phyloP scores from a whole-genome alignment of 352 stramenopile genomes.

The Globisporangium nodosum region DNA sequence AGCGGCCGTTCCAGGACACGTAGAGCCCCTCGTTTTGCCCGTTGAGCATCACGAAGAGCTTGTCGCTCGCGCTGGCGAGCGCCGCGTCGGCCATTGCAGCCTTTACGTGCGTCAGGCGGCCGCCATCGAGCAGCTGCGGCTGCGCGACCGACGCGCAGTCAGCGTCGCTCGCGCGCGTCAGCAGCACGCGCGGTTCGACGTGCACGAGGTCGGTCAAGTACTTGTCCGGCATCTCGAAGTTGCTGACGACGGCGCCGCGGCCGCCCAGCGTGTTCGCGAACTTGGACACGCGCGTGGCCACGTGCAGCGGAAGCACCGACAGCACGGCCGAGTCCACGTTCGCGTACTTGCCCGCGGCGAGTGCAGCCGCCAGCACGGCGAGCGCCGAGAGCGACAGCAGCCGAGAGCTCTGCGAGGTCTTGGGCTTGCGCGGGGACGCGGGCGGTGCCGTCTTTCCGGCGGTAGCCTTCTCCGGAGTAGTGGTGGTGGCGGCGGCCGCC shows the following conservation, averaged over 20 bases:
- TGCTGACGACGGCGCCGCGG: slow-evolving; percentile 9
- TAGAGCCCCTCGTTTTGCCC: slow-evolving; percentile 75
- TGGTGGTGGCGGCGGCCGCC: slow-evolving; percentile 2
- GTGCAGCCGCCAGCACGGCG: slow-evolving; percentile 9
- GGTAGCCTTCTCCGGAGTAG: neutral
- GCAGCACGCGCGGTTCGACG: slow-evolving; percentile 25
- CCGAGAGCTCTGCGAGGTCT: neutral
- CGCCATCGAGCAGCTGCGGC: slow-evolving; percentile 28
- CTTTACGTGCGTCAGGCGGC: slow-evolving; percentile 36
- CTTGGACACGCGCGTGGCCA: slow-evolving; percentile 10
- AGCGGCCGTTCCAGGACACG: slow-evolving; percentile 73
- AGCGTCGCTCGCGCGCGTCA: slow-evolving; percentile 28
- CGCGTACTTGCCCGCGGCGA: slow-evolving; percentile 10
- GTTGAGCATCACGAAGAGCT: slow-evolving; percentile 84
- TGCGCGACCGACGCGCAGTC: slow-evolving; percentile 35
- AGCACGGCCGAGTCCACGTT: slow-evolving; percentile 13
- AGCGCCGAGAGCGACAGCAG: slow-evolving; percentile 17
- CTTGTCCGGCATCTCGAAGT: slow-evolving; percentile 39
- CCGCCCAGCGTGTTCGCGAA: slow-evolving; percentile 1
- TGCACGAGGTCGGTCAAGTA: slow-evolving; percentile 52
- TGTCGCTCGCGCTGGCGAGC: slow-evolving; percentile 23
- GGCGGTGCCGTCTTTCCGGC: neutral
- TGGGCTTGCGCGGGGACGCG: slow-evolving; percentile 5
- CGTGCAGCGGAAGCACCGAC: slow-evolving; percentile 7
- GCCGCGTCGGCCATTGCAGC: slow-evolving; percentile 36